Evolutionary conservation across 257 asterid genomes (phyloP).

Genomic region (Fraxinus excelsior): DNA sequence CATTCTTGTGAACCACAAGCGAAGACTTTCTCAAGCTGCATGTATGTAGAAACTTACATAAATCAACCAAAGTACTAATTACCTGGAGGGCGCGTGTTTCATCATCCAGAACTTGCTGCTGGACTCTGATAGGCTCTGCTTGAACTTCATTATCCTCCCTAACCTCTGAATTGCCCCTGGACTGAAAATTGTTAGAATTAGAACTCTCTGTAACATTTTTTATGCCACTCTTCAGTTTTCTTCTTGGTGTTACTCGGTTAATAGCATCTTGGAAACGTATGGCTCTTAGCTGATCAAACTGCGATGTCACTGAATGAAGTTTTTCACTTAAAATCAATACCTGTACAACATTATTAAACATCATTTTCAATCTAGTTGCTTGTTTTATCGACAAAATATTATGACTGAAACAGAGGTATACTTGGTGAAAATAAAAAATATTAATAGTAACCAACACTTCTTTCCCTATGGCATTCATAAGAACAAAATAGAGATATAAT

Average conservation of each 20-base stretch:
- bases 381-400: neutral
- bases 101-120: slow-evolving; percentile 72
- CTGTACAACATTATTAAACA: slow-evolving; percentile 35
- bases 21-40: slow-evolving; percentile 2
- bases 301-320: slow-evolving; percentile 83
- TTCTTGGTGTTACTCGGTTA: slow-evolving; percentile 78
- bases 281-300: slow-evolving; percentile 90
- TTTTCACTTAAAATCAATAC: slow-evolving; percentile 88
- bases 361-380: neutral
- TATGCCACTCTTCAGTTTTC: slow-evolving; percentile 50
- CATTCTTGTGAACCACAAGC: neutral
- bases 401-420: neutral
- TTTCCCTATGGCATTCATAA: neutral
- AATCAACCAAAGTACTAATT: slow-evolving; percentile 11
- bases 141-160: slow-evolving; percentile 48
- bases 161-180: slow-evolving; percentile 41
- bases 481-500: neutral
- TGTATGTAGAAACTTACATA: slow-evolving; percentile 5
- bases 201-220: slow-evolving; percentile 40
- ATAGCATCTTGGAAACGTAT: slow-evolving; percentile 92
- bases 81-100: slow-evolving; percentile 97
- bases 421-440: neutral
- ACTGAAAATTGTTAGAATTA: slow-evolving; percentile 30
- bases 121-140: slow-evolving; percentile 60
- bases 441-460: neutral